Conservation (phyloP, 2,329 filamentous ascomycete species). For the Zymoseptoria pseudotritici region DNA sequence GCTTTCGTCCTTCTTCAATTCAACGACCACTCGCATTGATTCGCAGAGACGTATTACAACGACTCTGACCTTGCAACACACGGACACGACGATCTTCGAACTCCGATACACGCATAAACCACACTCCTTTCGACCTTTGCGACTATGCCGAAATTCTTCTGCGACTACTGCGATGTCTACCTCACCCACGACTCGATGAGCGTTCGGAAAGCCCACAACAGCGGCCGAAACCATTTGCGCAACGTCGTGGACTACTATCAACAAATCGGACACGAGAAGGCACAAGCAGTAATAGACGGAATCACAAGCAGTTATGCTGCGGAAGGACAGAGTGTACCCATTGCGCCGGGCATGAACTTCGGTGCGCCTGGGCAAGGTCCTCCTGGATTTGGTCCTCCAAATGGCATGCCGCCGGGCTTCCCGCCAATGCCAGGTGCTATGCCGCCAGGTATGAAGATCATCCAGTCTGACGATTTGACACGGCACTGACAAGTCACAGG, state of each 20-base stretch:
- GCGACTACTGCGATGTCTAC: conserved; percentile 99
- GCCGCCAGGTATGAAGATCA: conserved; percentile 15
- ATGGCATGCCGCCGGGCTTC: conserved; percentile 27
- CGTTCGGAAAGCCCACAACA: conserved; percentile 97
- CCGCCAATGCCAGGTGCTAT: conserved; percentile 19
- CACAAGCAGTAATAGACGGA: conserved; percentile 94
- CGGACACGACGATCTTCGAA: neutral
- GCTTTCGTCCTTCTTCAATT: neutral
- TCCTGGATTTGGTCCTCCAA: conserved; percentile 20
- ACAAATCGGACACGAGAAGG: conserved; percentile 97
- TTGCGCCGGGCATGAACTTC: conserved; percentile 50
- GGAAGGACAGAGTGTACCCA: conserved; percentile 82
- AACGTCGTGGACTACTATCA: conserved; percentile 99
- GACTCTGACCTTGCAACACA: no score
- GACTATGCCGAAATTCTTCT: conserved; percentile 32
- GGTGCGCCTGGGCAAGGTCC: conserved; percentile 15
- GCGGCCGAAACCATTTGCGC: conserved; percentile 88
- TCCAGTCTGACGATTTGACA: neutral
- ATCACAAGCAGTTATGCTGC: conserved; percentile 94
- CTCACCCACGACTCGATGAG: conserved; percentile 99
- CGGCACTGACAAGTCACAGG: conserved; percentile 9
- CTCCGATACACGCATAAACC: neutral
- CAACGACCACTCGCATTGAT: neutral
- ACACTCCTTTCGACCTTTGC: neutral
- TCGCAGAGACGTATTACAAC: neutral